These are phyloP conservation scores for Volvariella surrecta DNA, from an alignment of 1,284 basidiomycete genomes.

Conservation along the genomic window DNA sequence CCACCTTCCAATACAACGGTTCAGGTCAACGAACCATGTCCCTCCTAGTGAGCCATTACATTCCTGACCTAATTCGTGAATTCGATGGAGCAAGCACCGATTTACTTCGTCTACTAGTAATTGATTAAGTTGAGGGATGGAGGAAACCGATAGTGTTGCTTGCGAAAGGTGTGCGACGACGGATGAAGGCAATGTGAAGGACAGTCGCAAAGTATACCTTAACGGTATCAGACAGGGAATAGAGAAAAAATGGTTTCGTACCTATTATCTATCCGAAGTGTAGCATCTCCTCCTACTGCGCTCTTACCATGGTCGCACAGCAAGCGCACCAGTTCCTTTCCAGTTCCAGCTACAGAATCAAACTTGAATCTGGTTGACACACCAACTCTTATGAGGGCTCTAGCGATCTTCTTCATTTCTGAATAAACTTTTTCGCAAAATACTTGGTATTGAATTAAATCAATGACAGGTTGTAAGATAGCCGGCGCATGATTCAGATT, in stretches of 20 bases:
- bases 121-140: constrained; percentile 66
- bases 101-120: constrained; percentile 70
- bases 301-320: constrained; percentile 26
- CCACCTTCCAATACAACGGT: constrained; percentile 69
- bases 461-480: constrained; percentile 61
- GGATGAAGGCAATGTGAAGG: constrained; percentile 62
- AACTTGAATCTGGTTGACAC: constrained; percentile 53
- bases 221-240: constrained; percentile 4
- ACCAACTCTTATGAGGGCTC: constrained; percentile 41
- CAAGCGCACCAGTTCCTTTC: constrained; percentile 43
- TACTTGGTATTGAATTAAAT: constrained; percentile 66
- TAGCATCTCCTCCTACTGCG: constrained; percentile 55
- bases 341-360: constrained; percentile 58
- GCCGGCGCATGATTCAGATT: constrained; percentile 21
- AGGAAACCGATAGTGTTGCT: constrained; percentile 61
- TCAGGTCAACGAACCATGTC: constrained; percentile 71
- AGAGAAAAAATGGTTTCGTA: constrained; percentile 20
- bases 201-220: constrained; percentile 66
- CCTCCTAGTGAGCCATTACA: constrained; percentile 47
- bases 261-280: constrained; percentile 62
- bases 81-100: constrained; percentile 51
- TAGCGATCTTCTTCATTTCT: constrained; percentile 44
- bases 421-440: constrained; percentile 55
- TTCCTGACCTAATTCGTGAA: constrained; percentile 57
- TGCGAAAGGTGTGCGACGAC: constrained; percentile 67